These are phyloP conservation scores for Botryotinia convoluta DNA, from an alignment of 2,329 filamentous ascomycete species.

Conservation along the genomic window DNA sequence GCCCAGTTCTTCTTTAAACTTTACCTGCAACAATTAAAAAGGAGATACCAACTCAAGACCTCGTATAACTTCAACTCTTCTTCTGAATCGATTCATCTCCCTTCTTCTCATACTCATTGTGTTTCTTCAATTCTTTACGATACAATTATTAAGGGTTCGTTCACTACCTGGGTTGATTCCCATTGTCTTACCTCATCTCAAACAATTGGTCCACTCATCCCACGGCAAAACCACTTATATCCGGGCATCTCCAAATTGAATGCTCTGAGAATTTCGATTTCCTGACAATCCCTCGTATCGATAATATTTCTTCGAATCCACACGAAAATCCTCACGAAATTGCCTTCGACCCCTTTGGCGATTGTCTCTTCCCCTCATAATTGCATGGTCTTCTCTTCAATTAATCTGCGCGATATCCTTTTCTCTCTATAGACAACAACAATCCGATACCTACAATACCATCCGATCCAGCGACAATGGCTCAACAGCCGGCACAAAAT, in stretches of 20 bases:
- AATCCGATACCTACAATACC: conserved; percentile 7
- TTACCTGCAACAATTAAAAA: conserved; percentile 23
- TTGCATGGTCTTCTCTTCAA: conserved; percentile 28
- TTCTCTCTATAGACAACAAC: neutral
- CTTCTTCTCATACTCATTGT: neutral
- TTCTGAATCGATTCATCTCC: neutral
- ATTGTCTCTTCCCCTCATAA: conserved; percentile 25
- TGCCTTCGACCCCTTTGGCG: neutral
- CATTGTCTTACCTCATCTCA: conserved; percentile 11
- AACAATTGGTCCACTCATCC: conserved; percentile 7
- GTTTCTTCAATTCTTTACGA: neutral
- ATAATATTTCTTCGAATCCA: conserved; percentile 24
- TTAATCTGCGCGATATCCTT: conserved; percentile 11
- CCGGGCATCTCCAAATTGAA: neutral
- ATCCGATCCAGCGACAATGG: conserved; percentile 32
- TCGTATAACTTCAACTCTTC: conserved; percentile 2
- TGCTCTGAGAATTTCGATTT: conserved; percentile 9
- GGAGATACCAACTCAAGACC: conserved; percentile 7
- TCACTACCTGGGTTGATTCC: neutral
- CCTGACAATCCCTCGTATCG: conserved; percentile 28
- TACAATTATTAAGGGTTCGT: neutral
- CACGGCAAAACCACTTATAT: conserved; percentile 6
- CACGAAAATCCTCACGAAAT: conserved; percentile 7
- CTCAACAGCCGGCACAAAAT: conserved; percentile 41
- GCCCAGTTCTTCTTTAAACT: conserved; percentile 9